Conservation (phyloP, 768 basidiomycete genomes). For the Collybia nuda region DNA sequence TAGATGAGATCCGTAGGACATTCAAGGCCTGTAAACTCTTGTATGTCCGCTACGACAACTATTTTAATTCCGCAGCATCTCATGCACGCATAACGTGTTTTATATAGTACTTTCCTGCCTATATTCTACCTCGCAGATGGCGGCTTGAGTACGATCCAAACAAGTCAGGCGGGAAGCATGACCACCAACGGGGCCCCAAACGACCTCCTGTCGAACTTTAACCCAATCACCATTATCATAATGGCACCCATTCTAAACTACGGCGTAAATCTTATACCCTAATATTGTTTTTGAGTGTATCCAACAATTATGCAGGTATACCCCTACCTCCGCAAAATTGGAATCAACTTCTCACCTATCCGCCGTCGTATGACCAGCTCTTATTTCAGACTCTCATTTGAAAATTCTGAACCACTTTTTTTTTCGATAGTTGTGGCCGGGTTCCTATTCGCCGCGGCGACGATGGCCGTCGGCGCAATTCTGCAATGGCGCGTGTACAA, state of each 20-base stretch:
- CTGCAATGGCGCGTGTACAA: constrained; percentile 23
- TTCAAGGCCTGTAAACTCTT: constrained; percentile 30
- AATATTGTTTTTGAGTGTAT: background rate
- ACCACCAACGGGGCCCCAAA: constrained; percentile 28
- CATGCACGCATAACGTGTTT: background rate
- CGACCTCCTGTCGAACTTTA: constrained; percentile 30
- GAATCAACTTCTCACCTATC: constrained; percentile 28
- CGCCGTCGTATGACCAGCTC: constrained; percentile 12
- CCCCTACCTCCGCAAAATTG: constrained; percentile 24
- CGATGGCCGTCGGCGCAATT: constrained; percentile 18
- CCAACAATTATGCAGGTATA: constrained; percentile 16
- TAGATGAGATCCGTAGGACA: constrained; percentile 28
- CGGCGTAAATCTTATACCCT: constrained; percentile 4
- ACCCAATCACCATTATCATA: constrained; percentile 29
- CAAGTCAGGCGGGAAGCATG: constrained; percentile 26
- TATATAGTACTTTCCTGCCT: constrained; percentile 21
- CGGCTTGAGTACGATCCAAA: constrained; percentile 24
- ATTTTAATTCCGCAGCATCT: background rate
- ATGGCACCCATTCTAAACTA: constrained; percentile 26
- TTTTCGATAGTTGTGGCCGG: constrained; percentile 14
- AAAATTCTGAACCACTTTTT: background rate
- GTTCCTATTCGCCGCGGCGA: constrained; percentile 15
- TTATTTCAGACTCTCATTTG: too few relatives aligned
- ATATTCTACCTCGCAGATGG: constrained; percentile 28
- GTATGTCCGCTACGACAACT: constrained; percentile 3